phyloP scores from a whole-genome alignment of 2,329 filamentous ascomycete species.

The Trichophyton schoenleinii region DNA sequence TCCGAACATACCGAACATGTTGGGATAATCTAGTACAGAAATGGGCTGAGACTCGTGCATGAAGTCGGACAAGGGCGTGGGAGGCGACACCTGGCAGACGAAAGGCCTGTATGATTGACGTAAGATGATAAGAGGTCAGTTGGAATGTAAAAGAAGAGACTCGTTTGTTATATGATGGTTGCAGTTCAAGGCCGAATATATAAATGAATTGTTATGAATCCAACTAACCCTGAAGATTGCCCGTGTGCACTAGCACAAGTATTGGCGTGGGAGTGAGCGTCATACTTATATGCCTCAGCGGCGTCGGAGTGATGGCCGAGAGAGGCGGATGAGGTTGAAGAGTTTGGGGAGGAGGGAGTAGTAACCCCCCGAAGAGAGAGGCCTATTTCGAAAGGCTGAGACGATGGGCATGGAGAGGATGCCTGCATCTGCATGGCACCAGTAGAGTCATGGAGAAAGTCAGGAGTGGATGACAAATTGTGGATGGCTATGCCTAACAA shows the following conservation, averaged over 20 bases:
- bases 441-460: background rate
- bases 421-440: conserved; percentile 2
- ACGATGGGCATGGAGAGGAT: background rate
- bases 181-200: background rate
- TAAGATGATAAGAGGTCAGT: background rate
- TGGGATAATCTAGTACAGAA: conserved; percentile 2
- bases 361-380: conserved; percentile 1
- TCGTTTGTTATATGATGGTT: background rate
- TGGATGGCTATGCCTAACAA: conserved; percentile 5
- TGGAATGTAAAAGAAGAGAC: background rate
- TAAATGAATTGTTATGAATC: background rate
- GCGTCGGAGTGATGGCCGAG: conserved; percentile 3
- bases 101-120: conserved; percentile 1
- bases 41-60: conserved; percentile 1
- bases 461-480: conserved; percentile 3
- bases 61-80: conserved; percentile 2
- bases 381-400: conserved; percentile 5
- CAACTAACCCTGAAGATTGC: background rate
- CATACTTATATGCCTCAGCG: conserved; percentile 4
- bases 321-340: conserved; percentile 1
- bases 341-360: background rate
- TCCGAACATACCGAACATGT: conserved; percentile 1
- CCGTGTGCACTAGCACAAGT: background rate
- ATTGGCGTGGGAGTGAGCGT: background rate
- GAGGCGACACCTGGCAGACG: background rate